phyloP scores from a whole-genome alignment of 1,284 basidiomycete species.

The Neolentinus lepideus region DNA sequence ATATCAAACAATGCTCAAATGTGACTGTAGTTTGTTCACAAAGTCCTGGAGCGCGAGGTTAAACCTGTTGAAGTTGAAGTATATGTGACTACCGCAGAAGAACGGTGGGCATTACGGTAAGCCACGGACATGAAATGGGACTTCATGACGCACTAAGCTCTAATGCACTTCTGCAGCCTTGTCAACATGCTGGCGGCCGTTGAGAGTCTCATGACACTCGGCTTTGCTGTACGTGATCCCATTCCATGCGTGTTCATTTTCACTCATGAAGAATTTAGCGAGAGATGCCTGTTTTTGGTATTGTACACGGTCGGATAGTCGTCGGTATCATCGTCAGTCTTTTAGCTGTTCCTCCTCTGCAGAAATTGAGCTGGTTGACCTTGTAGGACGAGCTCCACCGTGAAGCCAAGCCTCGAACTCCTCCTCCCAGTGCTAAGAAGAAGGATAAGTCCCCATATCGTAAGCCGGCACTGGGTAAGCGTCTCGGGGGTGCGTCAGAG shows the following conservation, averaged over 20 bases:
- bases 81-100: slow-evolving; percentile 44
- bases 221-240: slow-evolving; percentile 34
- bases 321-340: slow-evolving; percentile 54
- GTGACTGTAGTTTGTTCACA: slow-evolving; percentile 57
- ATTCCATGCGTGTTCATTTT: no score
- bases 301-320: slow-evolving; percentile 49
- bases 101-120: slow-evolving; percentile 67
- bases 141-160: slow-evolving; percentile 2
- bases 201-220: slow-evolving; percentile 37
- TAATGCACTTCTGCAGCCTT: slow-evolving; percentile 32
- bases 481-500: slow-evolving; percentile 11
- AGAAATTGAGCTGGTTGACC: not conserved
- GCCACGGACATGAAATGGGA: slow-evolving; percentile 7
- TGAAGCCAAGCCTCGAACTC: slow-evolving; percentile 6
- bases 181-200: slow-evolving; percentile 58
- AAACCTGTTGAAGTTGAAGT: slow-evolving; percentile 53
- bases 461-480: slow-evolving; percentile 5
- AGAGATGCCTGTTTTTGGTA: slow-evolving; percentile 69
- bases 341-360: not conserved
- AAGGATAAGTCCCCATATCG: not conserved
- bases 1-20: not conserved
- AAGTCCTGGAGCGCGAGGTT: slow-evolving; percentile 71
- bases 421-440: slow-evolving; percentile 1
- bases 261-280: slow-evolving; percentile 31
- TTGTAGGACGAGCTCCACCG: slow-evolving; percentile 41